Evolutionary conservation across 208 protist genomes (phyloP), one percentile per base, ranked within the genome.

Genomic region (Acanthamoeba sp.): DNA sequence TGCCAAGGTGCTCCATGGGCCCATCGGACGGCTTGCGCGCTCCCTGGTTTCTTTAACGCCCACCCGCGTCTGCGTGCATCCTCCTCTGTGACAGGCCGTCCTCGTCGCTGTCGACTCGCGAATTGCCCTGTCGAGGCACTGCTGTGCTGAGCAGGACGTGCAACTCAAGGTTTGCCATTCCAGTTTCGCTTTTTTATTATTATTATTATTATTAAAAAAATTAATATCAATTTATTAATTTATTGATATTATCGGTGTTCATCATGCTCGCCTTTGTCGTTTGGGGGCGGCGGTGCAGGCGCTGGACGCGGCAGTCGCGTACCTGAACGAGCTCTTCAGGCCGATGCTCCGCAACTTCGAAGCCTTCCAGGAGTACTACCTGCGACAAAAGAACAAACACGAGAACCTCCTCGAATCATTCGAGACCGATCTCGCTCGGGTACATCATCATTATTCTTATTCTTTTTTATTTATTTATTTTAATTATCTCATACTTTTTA

Each of bases 81-180:
- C n/a, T n/a, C n/a, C n/a, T n/a, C n/a, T n/a, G n/a, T n/a, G n/a
- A n/a, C 55, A 89, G 82, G 84, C 52, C n/a, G 84, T 91, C 22
- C 59, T 91, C 55, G 38, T 45, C 20, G 84, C 84, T 45, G 18
- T 91, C 12, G 84, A 91, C n/a, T 38, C 84, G 10, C 34, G 84
- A 9, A 62, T 69, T 9, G 84, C 84, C n/a, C 20, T 66, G 59
- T 91, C 34, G 1, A 91, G 42, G 38, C 42, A 32, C 3, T 91
- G 84, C 84, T 91, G 50, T 27, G 84, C 84, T 34, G 84, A 91
- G 42, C 84, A 91, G 59, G 84, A 91, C 32, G 38, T 91, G 84
- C 84, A 91, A 91, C 32, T 29, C 38, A n/a, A 91, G 55, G 84
- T 76, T 29, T 57, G 52, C 27, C n/a, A 0, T 7, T n/a, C 1